Evolutionary conservation across 176 grass and related monocot genomes (phyloP), one percentile per base, ranked within the genome.

Genomic region (Oryza glaberrima): DNA sequence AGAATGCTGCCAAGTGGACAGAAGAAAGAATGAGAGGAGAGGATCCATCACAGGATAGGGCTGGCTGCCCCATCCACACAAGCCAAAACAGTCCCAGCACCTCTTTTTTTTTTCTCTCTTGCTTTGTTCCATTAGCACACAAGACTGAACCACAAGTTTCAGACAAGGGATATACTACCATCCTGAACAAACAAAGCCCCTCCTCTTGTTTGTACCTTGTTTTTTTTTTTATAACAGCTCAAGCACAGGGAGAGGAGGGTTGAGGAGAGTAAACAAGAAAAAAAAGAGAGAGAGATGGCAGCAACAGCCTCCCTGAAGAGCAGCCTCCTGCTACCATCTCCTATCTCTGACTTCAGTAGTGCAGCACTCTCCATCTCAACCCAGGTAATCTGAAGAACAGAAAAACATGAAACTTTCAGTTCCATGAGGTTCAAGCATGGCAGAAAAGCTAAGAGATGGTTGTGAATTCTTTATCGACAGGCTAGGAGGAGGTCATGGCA

Each of bases 301-400:
- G 46, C 83, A 38, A 87, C 51, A 3, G 75, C 76, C 1, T 90
- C 86, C n/a, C 51, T 90, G 81, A 90, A 90, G 89, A 87, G 89
- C 80, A 84, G 77, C 60, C 91, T 84, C 69, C 77, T 95, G 12
- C 93, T 86, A 14, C 88, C 77, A 44, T 94, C 88, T 47, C 88
- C 86, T 35, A 69, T 94, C 25, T 99, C 91, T 6, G 96, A 94
- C 68, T 99, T 99, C 72, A 81, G 84, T 19, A 88, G 84, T 41
- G 75, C 91, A 28, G 68, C 84, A 30, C 72, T 94, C 68, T 78
- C 81, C 68, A 25, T 94, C 87, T 94, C 96, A 15, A 9, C 76
- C 51, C 88, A 92, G 88, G 93, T 99, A 76, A 88, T 15, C 34
- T 2, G 3, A 48, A 28, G n/a, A 81, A 54, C 30, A 25, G 3